Percentiles rank a stretch among this genome's conserved stretches.
Evolutionary conservation across 805 yeast species (phyloP).

Genomic region (Candida ponderosae): DNA sequence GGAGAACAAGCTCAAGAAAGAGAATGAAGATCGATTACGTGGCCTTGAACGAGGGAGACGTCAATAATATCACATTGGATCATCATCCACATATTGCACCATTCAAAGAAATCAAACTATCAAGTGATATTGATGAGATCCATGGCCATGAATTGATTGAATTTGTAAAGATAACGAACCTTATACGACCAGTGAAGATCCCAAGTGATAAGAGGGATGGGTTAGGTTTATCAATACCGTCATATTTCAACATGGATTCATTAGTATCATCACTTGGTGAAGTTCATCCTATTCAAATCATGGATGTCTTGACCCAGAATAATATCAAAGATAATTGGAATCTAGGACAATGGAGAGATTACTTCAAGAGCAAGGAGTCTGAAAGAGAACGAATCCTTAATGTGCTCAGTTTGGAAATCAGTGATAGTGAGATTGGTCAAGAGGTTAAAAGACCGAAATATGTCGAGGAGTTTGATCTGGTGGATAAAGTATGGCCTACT

Average conservation of each 20-base stretch:
- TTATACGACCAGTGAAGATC: slow-evolving; percentile 39
- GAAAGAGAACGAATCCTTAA: slow-evolving; percentile 63
- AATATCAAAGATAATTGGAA: slow-evolving; percentile 50
- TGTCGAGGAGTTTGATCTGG: slow-evolving; percentile 62
- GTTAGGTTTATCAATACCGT: slow-evolving; percentile 51
- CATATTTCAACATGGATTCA: slow-evolving; percentile 42
- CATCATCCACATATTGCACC: slow-evolving; percentile 49
- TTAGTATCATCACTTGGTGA: slow-evolving; percentile 55
- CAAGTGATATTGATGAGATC: slow-evolving; percentile 16
- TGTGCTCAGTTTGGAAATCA: slow-evolving; percentile 76
- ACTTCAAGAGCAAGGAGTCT: slow-evolving; percentile 38
- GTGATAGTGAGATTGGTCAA: slow-evolving; percentile 40
- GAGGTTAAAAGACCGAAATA: slow-evolving; percentile 53
- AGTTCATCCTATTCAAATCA: slow-evolving; percentile 63
- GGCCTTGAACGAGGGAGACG: slow-evolving; percentile 70
- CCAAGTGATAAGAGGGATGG: slow-evolving; percentile 22
- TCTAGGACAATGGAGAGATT: slow-evolving; percentile 66
- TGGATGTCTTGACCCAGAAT: slow-evolving; percentile 84
- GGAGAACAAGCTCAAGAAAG: slow-evolving; percentile 48
- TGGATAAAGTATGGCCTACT: slow-evolving; percentile 55
- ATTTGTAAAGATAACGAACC: slow-evolving; percentile 25
- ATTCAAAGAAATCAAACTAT: slow-evolving; percentile 17
- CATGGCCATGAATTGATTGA: slow-evolving; percentile 26
- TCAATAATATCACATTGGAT: slow-evolving; percentile 36
- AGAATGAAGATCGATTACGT: slow-evolving; percentile 62